Conservation (phyloP, 208 protist genomes). For the Acanthamoeba castellanii region DNA sequence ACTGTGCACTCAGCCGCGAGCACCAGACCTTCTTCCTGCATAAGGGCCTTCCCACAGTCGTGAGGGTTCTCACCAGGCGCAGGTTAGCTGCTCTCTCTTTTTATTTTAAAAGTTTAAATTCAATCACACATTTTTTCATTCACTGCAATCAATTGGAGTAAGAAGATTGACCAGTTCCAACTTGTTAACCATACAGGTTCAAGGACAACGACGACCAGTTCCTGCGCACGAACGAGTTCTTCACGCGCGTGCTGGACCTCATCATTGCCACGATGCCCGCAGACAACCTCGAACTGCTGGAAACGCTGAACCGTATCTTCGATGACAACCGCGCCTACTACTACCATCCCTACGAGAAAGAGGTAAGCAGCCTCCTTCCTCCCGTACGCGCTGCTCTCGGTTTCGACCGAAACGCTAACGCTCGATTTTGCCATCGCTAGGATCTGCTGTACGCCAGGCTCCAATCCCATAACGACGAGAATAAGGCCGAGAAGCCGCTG, state of each 20-base stretch:
- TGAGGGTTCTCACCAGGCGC: constrained; percentile 28
- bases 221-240: constrained; percentile 58
- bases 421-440: background rate
- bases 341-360: constrained; percentile 33
- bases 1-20: constrained; percentile 21
- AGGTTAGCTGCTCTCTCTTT: background rate
- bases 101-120: background rate
- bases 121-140: background rate
- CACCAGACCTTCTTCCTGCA: constrained; percentile 58
- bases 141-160: background rate
- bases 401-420: background rate
- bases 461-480: constrained; percentile 20
- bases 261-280: background rate
- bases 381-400: background rate
- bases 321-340: constrained; percentile 51
- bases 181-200: background rate
- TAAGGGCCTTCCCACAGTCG: constrained; percentile 14
- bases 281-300: constrained; percentile 16
- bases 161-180: background rate
- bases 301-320: constrained; percentile 29
- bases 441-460: constrained; percentile 37
- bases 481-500: background rate
- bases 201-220: constrained; percentile 40
- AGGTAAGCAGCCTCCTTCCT: background rate
- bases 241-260: constrained; percentile 50